These are phyloP conservation scores for Suillus hirtellus DNA, from an alignment of 768 basidiomycete genomes.

Conservation along the genomic window DNA sequence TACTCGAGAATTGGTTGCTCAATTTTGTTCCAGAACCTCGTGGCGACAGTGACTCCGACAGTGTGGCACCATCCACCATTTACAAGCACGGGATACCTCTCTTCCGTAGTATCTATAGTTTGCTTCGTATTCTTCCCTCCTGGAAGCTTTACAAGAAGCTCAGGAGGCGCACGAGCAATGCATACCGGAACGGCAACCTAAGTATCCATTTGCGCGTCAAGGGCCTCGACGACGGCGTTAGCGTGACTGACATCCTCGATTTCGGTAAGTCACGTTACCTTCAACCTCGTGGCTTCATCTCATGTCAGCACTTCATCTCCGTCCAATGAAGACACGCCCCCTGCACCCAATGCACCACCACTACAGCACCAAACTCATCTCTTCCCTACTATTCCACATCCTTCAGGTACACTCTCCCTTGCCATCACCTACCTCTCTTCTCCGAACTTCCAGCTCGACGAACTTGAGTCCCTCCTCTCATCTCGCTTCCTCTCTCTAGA, in stretches of 20 bases:
- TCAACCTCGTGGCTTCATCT: constrained; percentile 18
- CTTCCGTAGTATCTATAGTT: constrained; percentile 73
- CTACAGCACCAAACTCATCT: constrained; percentile 53
- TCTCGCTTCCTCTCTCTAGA: constrained; percentile 71
- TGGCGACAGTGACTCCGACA: constrained; percentile 34
- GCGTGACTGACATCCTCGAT: constrained; percentile 28
- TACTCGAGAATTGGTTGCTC: constrained; percentile 74
- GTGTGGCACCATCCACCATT: constrained; percentile 69
- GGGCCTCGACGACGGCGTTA: constrained; percentile 30
- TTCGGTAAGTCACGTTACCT: constrained; percentile 39
- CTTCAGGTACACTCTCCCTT: constrained; percentile 62
- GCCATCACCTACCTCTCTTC: constrained; percentile 63
- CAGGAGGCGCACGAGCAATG: constrained; percentile 40
- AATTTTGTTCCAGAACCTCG: constrained; percentile 34
- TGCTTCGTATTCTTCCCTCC: constrained; percentile 72
- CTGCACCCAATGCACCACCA: constrained; percentile 40
- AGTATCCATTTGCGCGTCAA: constrained; percentile 50
- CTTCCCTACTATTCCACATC: constrained; percentile 70
- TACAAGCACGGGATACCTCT: constrained; percentile 86
- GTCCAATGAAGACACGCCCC: constrained; percentile 37
- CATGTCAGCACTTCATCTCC: constrained; percentile 29
- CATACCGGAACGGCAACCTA: constrained; percentile 44
- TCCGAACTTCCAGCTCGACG: constrained; percentile 73
- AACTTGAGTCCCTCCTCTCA: constrained; percentile 74
- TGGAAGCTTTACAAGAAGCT: constrained; percentile 73